These are phyloP conservation scores for Stemphylium vesicarium DNA, from an alignment of 2,329 filamentous ascomycete species.

Conservation along the genomic window DNA sequence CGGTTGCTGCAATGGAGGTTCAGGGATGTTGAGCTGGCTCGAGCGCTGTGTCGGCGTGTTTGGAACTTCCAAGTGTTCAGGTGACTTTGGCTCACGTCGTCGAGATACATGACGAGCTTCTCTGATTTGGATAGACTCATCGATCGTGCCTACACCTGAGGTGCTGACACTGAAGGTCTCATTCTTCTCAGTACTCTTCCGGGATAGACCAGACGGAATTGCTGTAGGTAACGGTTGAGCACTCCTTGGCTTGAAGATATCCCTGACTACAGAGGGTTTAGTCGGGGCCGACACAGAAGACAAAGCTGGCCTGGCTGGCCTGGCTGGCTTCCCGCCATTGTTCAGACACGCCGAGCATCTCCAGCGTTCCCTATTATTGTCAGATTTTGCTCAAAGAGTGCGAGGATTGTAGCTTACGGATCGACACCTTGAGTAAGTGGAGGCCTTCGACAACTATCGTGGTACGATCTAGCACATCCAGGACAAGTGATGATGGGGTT, in stretches of 20 bases:
- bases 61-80: slow-evolving; percentile 14
- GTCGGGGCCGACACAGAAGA: not conserved
- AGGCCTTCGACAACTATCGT: slow-evolving; percentile 45
- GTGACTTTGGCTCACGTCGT: not conserved
- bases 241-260: slow-evolving; percentile 1
- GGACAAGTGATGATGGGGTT: slow-evolving; percentile 42
- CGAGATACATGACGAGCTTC: not conserved
- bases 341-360: slow-evolving; percentile 22
- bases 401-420: slow-evolving; percentile 9
- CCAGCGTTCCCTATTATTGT: slow-evolving; percentile 17
- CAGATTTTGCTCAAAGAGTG: slow-evolving; percentile 1
- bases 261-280: slow-evolving; percentile 3
- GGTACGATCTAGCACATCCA: slow-evolving; percentile 44
- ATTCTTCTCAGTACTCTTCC: not conserved
- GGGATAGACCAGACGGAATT: not conserved
- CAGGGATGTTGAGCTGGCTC: slow-evolving; percentile 7
- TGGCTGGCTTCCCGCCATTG: not conserved
- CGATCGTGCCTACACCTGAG: not conserved
- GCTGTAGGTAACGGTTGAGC: not conserved
- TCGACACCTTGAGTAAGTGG: slow-evolving; percentile 11
- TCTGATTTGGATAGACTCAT: not conserved
- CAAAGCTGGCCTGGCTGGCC: not conserved
- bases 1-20: not conserved
- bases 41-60: slow-evolving; percentile 25
- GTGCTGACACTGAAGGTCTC: not conserved